Evolutionary conservation across 257 asterid genomes (phyloP).

Genomic region (Ajuga chamaepitys): DNA sequence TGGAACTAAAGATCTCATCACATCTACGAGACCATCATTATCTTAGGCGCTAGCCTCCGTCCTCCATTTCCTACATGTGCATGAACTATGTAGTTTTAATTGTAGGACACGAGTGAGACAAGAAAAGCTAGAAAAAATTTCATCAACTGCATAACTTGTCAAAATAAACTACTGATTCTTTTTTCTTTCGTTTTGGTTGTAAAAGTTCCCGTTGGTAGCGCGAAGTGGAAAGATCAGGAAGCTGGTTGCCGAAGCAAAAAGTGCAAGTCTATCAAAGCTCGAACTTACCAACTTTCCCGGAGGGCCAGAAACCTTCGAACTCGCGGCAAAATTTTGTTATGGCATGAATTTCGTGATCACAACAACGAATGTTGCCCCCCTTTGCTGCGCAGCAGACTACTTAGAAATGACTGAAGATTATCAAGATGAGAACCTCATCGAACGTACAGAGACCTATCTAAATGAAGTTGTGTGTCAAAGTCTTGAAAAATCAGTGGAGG

Average conservation of each 20-base stretch:
- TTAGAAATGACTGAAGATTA: constrained; percentile 57
- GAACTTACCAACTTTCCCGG: constrained; percentile 56
- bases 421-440: constrained; percentile 44
- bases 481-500: constrained; percentile 54
- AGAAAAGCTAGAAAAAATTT: too few relatives aligned
- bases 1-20: too few relatives aligned
- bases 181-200: not conserved
- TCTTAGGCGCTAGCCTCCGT: too few relatives aligned
- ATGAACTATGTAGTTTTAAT: too few relatives aligned
- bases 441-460: constrained; percentile 50
- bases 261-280: constrained; percentile 33
- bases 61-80: too few relatives aligned
- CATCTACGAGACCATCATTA: too few relatives aligned
- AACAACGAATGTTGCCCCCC: constrained; percentile 42
- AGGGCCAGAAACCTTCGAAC: constrained; percentile 60
- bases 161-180: not conserved
- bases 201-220: constrained; percentile 65
- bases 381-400: constrained; percentile 56
- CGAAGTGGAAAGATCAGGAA: constrained; percentile 62
- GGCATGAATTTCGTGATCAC: constrained; percentile 66
- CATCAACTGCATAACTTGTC: not conserved
- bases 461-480: constrained; percentile 34
- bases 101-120: too few relatives aligned
- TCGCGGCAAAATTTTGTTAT: constrained; percentile 65
- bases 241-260: constrained; percentile 44